Conservation (phyloP, 495 filamentous ascomycete genomes). For the Baudoinia panamericana region DNA sequence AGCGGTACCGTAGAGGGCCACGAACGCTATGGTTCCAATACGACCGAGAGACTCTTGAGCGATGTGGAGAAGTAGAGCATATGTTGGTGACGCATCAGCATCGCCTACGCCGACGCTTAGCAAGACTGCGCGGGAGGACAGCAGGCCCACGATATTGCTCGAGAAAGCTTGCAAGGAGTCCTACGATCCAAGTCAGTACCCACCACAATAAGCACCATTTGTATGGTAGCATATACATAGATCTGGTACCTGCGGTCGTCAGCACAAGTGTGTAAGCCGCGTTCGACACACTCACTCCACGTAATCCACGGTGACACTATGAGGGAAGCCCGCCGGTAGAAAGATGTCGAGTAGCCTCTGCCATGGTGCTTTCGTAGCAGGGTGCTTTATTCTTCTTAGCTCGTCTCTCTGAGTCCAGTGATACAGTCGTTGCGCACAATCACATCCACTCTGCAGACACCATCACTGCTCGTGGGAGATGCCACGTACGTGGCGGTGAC, state of each 20-base stretch:
- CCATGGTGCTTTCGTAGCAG: constrained; percentile 24
- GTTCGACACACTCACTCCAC: constrained; percentile 40
- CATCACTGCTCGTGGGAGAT: constrained; percentile 10
- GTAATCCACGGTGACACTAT: constrained; percentile 85
- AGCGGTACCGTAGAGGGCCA: constrained; percentile 69
- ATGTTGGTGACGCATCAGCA: constrained; percentile 68
- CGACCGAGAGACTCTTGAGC: constrained; percentile 75
- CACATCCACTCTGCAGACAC: constrained; percentile 24
- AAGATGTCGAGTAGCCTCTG: constrained; percentile 54
- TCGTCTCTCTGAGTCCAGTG: background rate
- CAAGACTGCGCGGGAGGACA: constrained; percentile 79
- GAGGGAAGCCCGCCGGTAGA: constrained; percentile 83
- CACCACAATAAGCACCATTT: constrained; percentile 19
- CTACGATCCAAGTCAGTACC: constrained; percentile 29
- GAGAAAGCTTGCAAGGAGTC: constrained; percentile 95
- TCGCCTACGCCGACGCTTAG: constrained; percentile 82
- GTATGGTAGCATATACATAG: constrained; percentile 45
- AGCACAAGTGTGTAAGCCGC: background rate
- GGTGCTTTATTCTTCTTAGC: background rate
- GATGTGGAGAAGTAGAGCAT: constrained; percentile 73
- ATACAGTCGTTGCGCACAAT: constrained; percentile 20
- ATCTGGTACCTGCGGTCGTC: constrained; percentile 54
- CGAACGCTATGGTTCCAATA: constrained; percentile 83
- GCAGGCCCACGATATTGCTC: constrained; percentile 77
- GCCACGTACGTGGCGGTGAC: constrained; percentile 37